phyloP scores from a whole-genome alignment of 83 land plant genomes.

The Picea mariana region DNA sequence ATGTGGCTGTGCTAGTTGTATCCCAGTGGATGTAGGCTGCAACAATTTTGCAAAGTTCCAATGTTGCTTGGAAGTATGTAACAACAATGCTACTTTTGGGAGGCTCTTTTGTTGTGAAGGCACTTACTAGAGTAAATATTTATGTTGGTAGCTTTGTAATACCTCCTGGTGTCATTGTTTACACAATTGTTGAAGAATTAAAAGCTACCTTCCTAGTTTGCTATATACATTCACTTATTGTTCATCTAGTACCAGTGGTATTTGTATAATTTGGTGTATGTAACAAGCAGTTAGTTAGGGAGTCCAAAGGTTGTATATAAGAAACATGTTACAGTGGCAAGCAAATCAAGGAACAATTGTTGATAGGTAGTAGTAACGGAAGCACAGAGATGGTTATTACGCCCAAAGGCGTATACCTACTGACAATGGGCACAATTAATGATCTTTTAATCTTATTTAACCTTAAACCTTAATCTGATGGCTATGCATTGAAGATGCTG shows the following conservation, averaged over 20 bases:
- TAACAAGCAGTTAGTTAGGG: constrained; percentile 75
- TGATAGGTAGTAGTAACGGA: too few species aligned
- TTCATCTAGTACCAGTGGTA: constrained; percentile 87
- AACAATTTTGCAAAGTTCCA: constrained; percentile 96
- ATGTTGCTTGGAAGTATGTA: constrained; percentile 96
- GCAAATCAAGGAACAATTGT: constrained; percentile 42
- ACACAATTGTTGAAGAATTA: constrained; percentile 90
- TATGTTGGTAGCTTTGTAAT: constrained; percentile 96
- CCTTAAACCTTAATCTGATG: too few species aligned
- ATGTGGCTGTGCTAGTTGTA: too few species aligned
- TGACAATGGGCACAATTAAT: too few species aligned
- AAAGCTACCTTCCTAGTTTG: constrained; percentile 97
- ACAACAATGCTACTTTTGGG: constrained; percentile 97
- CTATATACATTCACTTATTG: constrained; percentile 92
- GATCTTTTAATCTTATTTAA: too few species aligned
- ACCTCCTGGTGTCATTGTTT: constrained; percentile 93
- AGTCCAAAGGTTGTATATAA: constrained; percentile 51
- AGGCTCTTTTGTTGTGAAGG: constrained; percentile 95
- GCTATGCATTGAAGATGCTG: too few species aligned
- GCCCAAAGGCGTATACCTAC: too few species aligned
- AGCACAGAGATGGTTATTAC: too few species aligned
- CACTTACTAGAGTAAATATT: constrained; percentile 86
- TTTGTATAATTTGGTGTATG: constrained; percentile 88
- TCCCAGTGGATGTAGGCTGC: constrained; percentile 97
- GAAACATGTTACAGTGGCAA: constrained; percentile 44